These are phyloP conservation scores for Elongisporangium undulatum DNA, from an alignment of 352 stramenopile species.

Conservation along the genomic window DNA sequence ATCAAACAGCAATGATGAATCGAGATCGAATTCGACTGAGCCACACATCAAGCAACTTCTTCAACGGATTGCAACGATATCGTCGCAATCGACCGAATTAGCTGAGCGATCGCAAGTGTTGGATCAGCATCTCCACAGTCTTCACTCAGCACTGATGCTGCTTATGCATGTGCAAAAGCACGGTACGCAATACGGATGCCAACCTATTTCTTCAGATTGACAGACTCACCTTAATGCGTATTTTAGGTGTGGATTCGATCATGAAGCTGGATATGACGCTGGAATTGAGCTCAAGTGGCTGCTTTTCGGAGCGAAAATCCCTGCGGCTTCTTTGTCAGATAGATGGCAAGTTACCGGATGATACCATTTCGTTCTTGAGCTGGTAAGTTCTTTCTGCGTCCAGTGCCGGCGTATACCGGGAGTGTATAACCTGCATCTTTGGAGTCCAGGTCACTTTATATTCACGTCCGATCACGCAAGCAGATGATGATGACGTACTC, in stretches of 20 bases:
- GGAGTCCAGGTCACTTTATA: background rate
- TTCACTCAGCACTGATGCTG: conserved; percentile 4
- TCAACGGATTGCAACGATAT: conserved; percentile 31
- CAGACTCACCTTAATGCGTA: background rate
- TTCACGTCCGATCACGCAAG: background rate
- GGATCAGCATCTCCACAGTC: conserved; percentile 25
- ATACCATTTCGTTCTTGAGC: background rate
- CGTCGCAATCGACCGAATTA: conserved; percentile 20
- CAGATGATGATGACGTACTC: background rate
- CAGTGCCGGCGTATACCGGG: no score
- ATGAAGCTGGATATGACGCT: background rate
- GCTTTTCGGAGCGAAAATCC: background rate
- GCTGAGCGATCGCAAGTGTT: conserved; percentile 26
- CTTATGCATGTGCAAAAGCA: background rate
- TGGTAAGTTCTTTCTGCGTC: background rate
- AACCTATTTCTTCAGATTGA: background rate
- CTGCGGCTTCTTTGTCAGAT: background rate
- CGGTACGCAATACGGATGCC: background rate
- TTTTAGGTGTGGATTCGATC: background rate
- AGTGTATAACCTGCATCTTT: background rate
- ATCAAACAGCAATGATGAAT: conserved; percentile 3
- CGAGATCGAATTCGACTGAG: conserved; percentile 9
- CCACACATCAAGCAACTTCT: conserved; percentile 29
- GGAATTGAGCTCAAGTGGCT: background rate
- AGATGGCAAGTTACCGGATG: background rate